Evolutionary conservation across 2,329 filamentous ascomycete species (phyloP).

Genomic region (Penicillium sp.): DNA sequence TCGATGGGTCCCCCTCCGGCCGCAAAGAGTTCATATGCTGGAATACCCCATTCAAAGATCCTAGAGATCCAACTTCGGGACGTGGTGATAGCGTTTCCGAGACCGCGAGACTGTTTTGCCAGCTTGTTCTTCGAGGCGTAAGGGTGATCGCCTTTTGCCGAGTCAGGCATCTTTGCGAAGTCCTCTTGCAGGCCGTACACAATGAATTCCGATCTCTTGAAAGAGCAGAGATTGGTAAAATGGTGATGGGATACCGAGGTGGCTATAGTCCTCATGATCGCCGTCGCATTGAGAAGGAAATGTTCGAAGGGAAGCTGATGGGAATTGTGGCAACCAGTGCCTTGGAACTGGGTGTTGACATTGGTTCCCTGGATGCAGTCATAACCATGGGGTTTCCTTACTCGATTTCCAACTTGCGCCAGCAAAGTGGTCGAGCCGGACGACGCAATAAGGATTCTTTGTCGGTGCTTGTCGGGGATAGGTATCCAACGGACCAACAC

Average conservation of each 20-base stretch:
- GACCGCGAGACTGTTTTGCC: slow-evolving; percentile 87
- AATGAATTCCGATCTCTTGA: slow-evolving; percentile 75
- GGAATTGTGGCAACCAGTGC: slow-evolving; percentile 94
- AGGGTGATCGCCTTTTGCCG: slow-evolving; percentile 92
- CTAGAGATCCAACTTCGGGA: slow-evolving; percentile 82
- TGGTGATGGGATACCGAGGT: slow-evolving; percentile 94
- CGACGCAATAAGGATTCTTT: slow-evolving; percentile 91
- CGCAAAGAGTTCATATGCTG: slow-evolving; percentile 95
- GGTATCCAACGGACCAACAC: slow-evolving; percentile 88
- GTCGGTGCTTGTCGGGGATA: slow-evolving; percentile 85
- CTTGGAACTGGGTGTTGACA: slow-evolving; percentile 91
- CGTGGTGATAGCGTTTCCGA: slow-evolving; percentile 82
- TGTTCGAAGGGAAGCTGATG: slow-evolving; percentile 93
- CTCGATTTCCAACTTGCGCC: slow-evolving; percentile 89
- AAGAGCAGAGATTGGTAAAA: slow-evolving; percentile 71
- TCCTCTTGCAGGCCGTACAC: slow-evolving; percentile 78
- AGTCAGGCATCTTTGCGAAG: slow-evolving; percentile 85
- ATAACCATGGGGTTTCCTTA: slow-evolving; percentile 94
- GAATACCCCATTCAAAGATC: slow-evolving; percentile 95
- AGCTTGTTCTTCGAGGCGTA: slow-evolving; percentile 84
- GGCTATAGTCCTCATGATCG: slow-evolving; percentile 93
- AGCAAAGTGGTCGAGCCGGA: slow-evolving; percentile 92
- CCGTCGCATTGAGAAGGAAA: slow-evolving; percentile 85
- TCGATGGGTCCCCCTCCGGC: slow-evolving; percentile 89
- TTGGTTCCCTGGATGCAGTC: slow-evolving; percentile 90